These are phyloP conservation scores for Arabis hirsuta DNA, from an alignment of 345 rosid species.

Conservation along the genomic window DNA sequence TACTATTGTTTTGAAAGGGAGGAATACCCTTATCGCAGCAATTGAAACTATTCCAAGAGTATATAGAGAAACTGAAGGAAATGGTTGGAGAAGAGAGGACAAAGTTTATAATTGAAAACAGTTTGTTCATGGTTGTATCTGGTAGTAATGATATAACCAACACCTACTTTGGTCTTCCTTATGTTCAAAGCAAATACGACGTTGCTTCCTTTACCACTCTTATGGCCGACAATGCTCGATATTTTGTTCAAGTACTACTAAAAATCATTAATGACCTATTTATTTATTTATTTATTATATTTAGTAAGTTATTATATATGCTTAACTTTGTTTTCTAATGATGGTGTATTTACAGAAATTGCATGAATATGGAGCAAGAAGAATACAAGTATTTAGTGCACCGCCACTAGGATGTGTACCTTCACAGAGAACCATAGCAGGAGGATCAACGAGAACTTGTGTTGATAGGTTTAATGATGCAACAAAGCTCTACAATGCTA, in stretches of 20 bases:
- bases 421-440: slow-evolving; percentile 44
- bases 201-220: slow-evolving; percentile 49
- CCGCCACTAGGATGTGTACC: slow-evolving; percentile 46
- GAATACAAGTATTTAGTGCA: slow-evolving; percentile 37
- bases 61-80: slow-evolving; percentile 45
- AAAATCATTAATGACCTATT: background rate
- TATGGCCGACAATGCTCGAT: slow-evolving; percentile 47
- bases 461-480: slow-evolving; percentile 34
- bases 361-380: slow-evolving; percentile 38
- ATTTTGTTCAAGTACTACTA: slow-evolving; percentile 41
- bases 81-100: slow-evolving; percentile 54
- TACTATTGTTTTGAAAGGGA: slow-evolving; percentile 39
- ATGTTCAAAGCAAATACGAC: slow-evolving; percentile 45
- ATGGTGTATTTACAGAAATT: slow-evolving; percentile 25
- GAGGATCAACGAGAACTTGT: slow-evolving; percentile 40
- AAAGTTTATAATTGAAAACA: slow-evolving; percentile 44
- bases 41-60: slow-evolving; percentile 53
- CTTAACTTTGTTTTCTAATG: too few species aligned
- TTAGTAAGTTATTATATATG: background rate
- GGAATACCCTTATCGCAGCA: slow-evolving; percentile 52
- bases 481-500: slow-evolving; percentile 39
- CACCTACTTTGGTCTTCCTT: slow-evolving; percentile 50
- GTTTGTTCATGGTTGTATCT: slow-evolving; percentile 46
- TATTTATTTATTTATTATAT: background rate
- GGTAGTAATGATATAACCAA: slow-evolving; percentile 68